These are phyloP conservation scores for Arctostaphylos glauca DNA, from an alignment of 148 eudicot species.

Conservation along the genomic window DNA sequence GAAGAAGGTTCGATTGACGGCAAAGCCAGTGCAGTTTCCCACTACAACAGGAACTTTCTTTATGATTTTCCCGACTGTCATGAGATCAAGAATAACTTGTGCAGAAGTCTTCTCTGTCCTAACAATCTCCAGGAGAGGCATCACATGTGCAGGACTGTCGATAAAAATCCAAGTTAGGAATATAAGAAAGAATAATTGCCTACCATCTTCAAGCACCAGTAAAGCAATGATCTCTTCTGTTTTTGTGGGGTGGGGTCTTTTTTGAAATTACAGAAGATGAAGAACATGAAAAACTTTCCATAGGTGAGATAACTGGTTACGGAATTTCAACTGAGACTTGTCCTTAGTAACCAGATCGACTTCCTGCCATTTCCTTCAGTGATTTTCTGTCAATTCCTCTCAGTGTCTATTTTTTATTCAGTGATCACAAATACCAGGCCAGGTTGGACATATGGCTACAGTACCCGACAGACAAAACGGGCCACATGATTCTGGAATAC, in stretches of 20 bases:
- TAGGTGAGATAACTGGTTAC: not conserved
- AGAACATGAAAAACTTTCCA: not conserved
- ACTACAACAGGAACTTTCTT: constrained; percentile 94
- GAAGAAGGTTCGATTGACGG: constrained; percentile 87
- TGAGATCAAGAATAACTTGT: constrained; percentile 83
- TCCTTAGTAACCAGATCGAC: not conserved
- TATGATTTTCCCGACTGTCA: constrained; percentile 73
- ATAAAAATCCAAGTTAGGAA: constrained; percentile 24
- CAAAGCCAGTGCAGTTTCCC: constrained; percentile 95
- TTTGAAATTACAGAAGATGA: not conserved
- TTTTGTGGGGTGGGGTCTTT: not conserved
- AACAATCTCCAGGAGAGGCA: constrained; percentile 94
- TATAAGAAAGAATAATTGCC: not conserved
- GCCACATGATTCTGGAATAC: not conserved
- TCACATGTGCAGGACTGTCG: constrained; percentile 90
- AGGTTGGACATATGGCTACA: constrained; percentile 5
- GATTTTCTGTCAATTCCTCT: not conserved
- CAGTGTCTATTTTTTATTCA: not conserved
- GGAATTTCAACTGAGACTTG: not conserved
- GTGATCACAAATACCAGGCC: not conserved
- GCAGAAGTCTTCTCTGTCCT: constrained; percentile 86
- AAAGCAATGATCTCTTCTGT: not conserved
- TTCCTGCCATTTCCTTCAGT: not conserved
- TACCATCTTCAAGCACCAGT: not conserved
- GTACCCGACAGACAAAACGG: not conserved